Percentiles rank a stretch among this genome's conserved stretches.
These are phyloP conservation scores for Elsinoe arachidis DNA, from an alignment of 2,329 filamentous ascomycete species.

Conservation along the genomic window DNA sequence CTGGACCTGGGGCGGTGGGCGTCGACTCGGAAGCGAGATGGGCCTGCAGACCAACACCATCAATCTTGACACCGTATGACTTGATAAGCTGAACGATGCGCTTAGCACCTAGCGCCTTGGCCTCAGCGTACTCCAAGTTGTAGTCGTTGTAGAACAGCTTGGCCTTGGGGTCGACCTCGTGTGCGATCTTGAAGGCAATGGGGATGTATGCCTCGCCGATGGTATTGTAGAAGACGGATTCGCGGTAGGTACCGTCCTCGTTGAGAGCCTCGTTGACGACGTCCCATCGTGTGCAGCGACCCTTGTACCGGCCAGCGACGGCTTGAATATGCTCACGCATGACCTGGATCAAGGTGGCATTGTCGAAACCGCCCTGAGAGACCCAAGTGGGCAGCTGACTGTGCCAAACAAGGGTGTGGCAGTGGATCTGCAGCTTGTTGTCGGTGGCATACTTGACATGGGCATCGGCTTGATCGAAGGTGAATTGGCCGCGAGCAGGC, in stretches of 20 bases:
- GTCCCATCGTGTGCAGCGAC: constrained; percentile 33
- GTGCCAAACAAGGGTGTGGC: constrained; percentile 37
- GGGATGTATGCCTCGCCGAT: constrained; percentile 24
- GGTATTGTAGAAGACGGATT: constrained; percentile 22
- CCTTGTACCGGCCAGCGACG: constrained; percentile 32
- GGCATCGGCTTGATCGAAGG: constrained; percentile 27
- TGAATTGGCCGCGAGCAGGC: constrained; percentile 28
- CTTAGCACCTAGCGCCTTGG: constrained; percentile 20
- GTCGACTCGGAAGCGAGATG: constrained; percentile 36
- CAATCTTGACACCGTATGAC: constrained; percentile 25
- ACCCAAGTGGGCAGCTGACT: constrained; percentile 34
- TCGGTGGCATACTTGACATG: constrained; percentile 30
- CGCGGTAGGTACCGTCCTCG: constrained; percentile 22
- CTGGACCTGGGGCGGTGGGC: constrained; percentile 18
- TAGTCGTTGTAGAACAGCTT: constrained; percentile 26
- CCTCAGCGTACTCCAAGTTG: constrained; percentile 22
- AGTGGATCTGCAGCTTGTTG: constrained; percentile 30
- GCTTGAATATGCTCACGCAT: constrained; percentile 36
- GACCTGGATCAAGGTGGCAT: constrained; percentile 33
- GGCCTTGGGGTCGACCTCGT: constrained; percentile 18
- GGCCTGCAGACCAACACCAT: constrained; percentile 42
- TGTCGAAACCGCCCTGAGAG: constrained; percentile 27
- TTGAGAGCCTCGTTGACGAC: constrained; percentile 31
- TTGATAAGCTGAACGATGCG: constrained; percentile 21
- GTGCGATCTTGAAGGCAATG: constrained; percentile 23